Evolutionary conservation across 805 yeast genomes (phyloP).

Genomic region (Kluyveromyces nonfermentans): DNA sequence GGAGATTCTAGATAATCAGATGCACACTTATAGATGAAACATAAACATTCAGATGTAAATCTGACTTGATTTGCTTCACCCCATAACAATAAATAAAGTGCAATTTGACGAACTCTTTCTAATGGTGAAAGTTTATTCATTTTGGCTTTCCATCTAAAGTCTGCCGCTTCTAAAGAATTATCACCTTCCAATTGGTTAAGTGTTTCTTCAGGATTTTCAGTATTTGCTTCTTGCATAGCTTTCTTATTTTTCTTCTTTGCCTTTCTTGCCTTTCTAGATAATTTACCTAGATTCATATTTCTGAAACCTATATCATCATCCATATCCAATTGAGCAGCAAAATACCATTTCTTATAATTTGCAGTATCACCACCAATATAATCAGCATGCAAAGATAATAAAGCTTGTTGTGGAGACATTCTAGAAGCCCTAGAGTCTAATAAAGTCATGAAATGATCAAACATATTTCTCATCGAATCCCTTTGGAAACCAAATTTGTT

Average conservation of each 20-base stretch:
- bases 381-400: conserved; percentile 74
- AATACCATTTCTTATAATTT: conserved; percentile 80
- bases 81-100: conserved; percentile 70
- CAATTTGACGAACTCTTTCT: conserved; percentile 71
- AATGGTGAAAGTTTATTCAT: conserved; percentile 66
- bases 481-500: conserved; percentile 85
- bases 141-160: conserved; percentile 72
- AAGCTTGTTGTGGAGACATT: conserved; percentile 85
- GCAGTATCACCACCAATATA: conserved; percentile 84
- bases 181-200: conserved; percentile 69
- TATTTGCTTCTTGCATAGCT: conserved; percentile 58
- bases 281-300: conserved; percentile 68
- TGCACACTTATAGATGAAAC: conserved; percentile 94
- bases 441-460: conserved; percentile 78
- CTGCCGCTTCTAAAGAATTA: conserved; percentile 75
- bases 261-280: conserved; percentile 71
- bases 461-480: conserved; percentile 87
- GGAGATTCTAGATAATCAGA: conserved; percentile 83
- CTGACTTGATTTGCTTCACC: conserved; percentile 93
- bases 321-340: conserved; percentile 80
- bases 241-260: conserved; percentile 73
- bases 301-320: conserved; percentile 79
- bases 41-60: conserved; percentile 80
- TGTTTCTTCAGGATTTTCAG: conserved; percentile 50
- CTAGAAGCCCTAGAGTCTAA: conserved; percentile 78